Percentiles rank a stretch among this genome's conserved stretches.
Evolutionary conservation across 106 monocot species (phyloP).

Genomic region (Phalaenopsis aphrodite): DNA sequence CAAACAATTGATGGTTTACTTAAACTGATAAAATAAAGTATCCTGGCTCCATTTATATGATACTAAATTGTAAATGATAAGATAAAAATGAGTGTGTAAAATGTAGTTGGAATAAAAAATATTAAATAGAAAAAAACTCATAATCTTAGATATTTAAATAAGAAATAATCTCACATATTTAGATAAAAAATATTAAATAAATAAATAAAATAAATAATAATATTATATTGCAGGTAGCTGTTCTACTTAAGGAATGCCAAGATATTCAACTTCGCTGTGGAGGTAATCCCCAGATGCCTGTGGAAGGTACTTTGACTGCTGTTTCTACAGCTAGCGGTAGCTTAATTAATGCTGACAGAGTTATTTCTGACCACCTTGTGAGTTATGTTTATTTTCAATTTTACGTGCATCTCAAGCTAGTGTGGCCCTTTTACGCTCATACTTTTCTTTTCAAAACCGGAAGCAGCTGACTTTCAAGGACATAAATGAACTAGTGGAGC

Average conservation of each 20-base stretch:
- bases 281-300: slow-evolving; percentile 6
- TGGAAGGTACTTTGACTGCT: slow-evolving; percentile 14
- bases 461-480: slow-evolving; percentile 75
- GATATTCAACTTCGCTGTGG: slow-evolving; percentile 94
- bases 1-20: no score
- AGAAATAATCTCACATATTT: no score
- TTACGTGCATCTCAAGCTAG: not conserved
- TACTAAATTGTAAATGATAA: no score
- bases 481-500: slow-evolving; percentile 76
- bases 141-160: no score
- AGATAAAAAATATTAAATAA: no score
- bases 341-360: slow-evolving; percentile 18
- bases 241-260: slow-evolving; percentile 94
- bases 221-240: slow-evolving; percentile 39
- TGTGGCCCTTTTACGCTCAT: not conserved
- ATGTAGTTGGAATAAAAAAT: no score
- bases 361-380: slow-evolving; percentile 35
- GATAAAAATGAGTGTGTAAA: no score
- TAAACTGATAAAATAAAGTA: no score
- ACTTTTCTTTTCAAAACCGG: not conserved
- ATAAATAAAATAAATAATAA: no score
- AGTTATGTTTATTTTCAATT: slow-evolving; percentile 16
- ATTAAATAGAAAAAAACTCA: no score
- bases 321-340: slow-evolving; percentile 12
- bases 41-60: no score